Evolutionary conservation across 2,329 filamentous ascomycete species (phyloP), one percentile per base, ranked within the genome.

Genomic region (Colletotrichum falcatum): DNA sequence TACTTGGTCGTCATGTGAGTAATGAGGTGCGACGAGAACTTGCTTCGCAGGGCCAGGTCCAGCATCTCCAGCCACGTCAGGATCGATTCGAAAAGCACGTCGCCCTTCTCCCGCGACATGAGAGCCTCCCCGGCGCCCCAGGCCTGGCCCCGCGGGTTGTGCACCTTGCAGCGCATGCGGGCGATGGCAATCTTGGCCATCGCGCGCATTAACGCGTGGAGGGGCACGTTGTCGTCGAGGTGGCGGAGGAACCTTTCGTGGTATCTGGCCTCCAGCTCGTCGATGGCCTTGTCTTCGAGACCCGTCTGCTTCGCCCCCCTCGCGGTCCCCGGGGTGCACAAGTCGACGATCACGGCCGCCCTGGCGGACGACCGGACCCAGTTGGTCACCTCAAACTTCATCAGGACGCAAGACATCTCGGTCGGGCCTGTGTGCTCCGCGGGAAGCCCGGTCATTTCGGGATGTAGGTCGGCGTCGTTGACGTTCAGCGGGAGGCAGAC

Each of bases 401-500:
- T 75, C 48, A 70, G 20, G 6, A 70, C 66, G 48, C 48, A 88
- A 0, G 86, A 83, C 84, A 89, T 89, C 66, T 89, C 87, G 0
- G 88, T 90, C 60, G 87, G 87, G 0, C 85, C 84, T 0, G 74
- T 73, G 11, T 85, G 80, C 26, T 85, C 82, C 1, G 78, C 60
- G 0, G 87, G 86, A 0, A 84, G 80, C 0, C 83, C 81, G 0
- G 76, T 78, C 83, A 87, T 87, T 7, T 81, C 79, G 0, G 87
- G 86, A n/a, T 81, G 77, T 2, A 90, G 76, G 48, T 88, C 86
- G 6, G 75, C 75, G 71, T 90, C 88, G 62, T 90, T 86, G 60
- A 90, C 78, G 66, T 90, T 90, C 2, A 87, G 77, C 0, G 88
- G 87, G 74, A 87, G 81, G 35, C 84, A 82, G 0, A 85, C 84